These are phyloP conservation scores for Barbatosphaeria neglecta DNA, from an alignment of 495 filamentous ascomycete genomes.

Conservation along the genomic window DNA sequence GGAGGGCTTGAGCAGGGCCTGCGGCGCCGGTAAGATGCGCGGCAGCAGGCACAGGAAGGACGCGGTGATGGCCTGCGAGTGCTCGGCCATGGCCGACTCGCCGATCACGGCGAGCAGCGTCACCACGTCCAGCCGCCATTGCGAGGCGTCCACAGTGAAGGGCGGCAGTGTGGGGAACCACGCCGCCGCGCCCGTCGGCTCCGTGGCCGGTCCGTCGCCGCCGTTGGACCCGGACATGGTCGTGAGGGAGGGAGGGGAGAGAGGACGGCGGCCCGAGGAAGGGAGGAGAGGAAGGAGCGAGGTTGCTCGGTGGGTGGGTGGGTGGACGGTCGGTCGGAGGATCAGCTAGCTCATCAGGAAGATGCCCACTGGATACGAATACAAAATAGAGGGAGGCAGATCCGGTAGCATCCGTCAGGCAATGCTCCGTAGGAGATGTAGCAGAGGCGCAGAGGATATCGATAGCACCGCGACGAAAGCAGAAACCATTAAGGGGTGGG, in stretches of 20 bases:
- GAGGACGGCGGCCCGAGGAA: too few species aligned
- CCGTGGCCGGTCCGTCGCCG: slow-evolving; percentile 1
- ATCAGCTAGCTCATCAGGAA: too few species aligned
- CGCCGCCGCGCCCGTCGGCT: slow-evolving; percentile 1
- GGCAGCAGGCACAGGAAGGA: slow-evolving; percentile 45
- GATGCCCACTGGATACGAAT: too few species aligned
- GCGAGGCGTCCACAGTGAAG: slow-evolving; percentile 15
- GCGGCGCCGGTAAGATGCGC: slow-evolving; percentile 55
- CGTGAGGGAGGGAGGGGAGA: background rate
- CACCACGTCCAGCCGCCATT: slow-evolving; percentile 50
- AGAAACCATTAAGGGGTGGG: too few species aligned
- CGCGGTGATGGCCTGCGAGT: slow-evolving; percentile 45
- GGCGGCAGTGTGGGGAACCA: slow-evolving; percentile 27
- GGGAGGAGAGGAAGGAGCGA: background rate
- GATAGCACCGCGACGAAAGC: too few species aligned
- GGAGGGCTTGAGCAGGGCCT: slow-evolving; percentile 46
- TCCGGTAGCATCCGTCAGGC: too few species aligned
- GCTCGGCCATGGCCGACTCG: slow-evolving; percentile 44
- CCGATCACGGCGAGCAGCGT: slow-evolving; percentile 53
- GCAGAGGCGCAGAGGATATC: too few species aligned
- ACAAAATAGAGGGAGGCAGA: too few species aligned
- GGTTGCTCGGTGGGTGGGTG: background rate
- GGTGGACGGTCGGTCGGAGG: background rate
- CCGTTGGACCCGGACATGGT: slow-evolving; percentile 11
- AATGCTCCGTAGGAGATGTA: too few species aligned